Percentiles rank a stretch among this genome's conserved stretches.
Conservation (phyloP, 768 basidiomycete genomes). For the Lactifluus pinguis region DNA sequence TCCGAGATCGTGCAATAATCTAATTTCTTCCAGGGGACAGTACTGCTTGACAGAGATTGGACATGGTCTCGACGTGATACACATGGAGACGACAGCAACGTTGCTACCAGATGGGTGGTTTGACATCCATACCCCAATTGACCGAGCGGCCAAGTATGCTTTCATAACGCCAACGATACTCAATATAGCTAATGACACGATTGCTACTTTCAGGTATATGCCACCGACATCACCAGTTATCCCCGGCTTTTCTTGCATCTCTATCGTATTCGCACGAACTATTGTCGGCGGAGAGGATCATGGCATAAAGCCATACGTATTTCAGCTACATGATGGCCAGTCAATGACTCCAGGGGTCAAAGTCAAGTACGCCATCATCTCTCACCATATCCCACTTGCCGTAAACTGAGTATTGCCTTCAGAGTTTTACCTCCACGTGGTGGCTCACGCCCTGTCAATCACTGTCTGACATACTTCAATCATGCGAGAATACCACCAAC, state of each 20-base stretch:
- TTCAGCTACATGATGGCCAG: constrained; percentile 31
- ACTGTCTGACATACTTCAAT: constrained; percentile 28
- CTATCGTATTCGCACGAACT: constrained; percentile 34
- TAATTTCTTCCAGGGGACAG: constrained; percentile 26
- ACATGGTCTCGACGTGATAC: constrained; percentile 37
- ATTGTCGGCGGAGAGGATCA: constrained; percentile 28
- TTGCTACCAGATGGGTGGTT: constrained; percentile 31
- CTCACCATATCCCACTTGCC: not conserved
- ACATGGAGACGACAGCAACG: constrained; percentile 38
- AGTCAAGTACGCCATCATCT: constrained; percentile 20
- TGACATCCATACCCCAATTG: constrained; percentile 30
- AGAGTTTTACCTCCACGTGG: constrained; percentile 16
- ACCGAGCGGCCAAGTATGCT: constrained; percentile 33
- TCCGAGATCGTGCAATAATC: not conserved
- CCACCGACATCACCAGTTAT: constrained; percentile 32
- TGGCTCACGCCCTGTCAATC: constrained; percentile 26
- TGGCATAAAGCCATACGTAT: constrained; percentile 34
- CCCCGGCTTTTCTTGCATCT: constrained; percentile 27
- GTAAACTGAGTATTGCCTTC: not conserved
- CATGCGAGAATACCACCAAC: constrained; percentile 24
- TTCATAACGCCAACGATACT: not conserved
- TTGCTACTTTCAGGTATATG: constrained; percentile 30
- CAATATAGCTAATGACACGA: not conserved
- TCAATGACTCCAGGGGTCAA: constrained; percentile 31
- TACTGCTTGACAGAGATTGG: constrained; percentile 39